Evolutionary conservation across 2,329 filamentous ascomycete species (phyloP), one percentile per base, ranked within the genome.

Genomic region (Neurospora sp.): DNA sequence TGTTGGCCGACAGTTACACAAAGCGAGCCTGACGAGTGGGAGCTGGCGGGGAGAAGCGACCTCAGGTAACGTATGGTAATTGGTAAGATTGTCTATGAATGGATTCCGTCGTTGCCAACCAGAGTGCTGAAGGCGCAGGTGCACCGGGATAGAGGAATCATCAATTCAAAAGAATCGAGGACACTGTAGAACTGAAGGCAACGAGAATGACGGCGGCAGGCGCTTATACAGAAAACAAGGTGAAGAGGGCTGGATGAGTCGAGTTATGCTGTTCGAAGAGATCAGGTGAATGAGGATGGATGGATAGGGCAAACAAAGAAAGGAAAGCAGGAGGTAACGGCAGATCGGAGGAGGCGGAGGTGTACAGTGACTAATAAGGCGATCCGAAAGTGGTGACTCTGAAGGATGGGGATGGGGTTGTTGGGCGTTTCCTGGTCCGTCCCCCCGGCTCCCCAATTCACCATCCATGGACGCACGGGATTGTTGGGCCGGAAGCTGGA

Each of bases 21-120:
- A 58, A 58, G 52, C 23, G 52, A 58, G 52, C 52, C 52, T 58
- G 23, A 72, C 70, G 70, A 66, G 36, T 67, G 72, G 72, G 73
- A 74, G 73, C 70, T 52, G 72, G 68, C 68, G 66, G 70, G 42
- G 73, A 69, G 67, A 71, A 67, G 67, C 8, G 11, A 17, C 52
- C 15, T 58, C 52, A 58, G 52, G 52, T 58, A 58, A 58, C 13
- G 52, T 58, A 33, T 58, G 52, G 52, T 58, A 58, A 58, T 33
- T 58, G 52, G 52, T 33, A 58, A 58, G 52, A 28, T 28, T 28
- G 52, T 33, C 52, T 58, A 58, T 58, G 23, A 58, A 58, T 17
- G 52, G 13, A 33, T 33, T 28, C 3, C 15, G 52, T 58, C 19
- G 52, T 58, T 13, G 52, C 23, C 52, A 58, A 58, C 52, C 52